Base-by-base conservation (phyloP, 768 basidiomycete species). In the Tulasnella sp. region DNA sequence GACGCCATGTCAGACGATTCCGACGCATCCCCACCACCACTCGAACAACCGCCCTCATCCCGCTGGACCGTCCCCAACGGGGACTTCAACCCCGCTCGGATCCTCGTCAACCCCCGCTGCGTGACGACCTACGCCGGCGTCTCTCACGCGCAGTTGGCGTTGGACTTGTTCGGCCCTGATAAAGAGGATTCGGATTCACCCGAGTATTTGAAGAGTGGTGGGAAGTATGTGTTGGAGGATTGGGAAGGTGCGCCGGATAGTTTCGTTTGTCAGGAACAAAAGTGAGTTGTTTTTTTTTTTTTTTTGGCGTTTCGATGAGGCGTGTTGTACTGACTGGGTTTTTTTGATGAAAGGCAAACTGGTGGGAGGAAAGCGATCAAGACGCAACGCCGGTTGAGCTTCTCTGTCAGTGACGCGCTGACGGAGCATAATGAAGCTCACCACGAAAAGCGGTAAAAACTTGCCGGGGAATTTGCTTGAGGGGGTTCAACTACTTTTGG, bases 71-170 rank as follows among this genome's bases (percentile, higher is more conserved):
- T 95, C 69, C 96, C 96, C 11, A 99, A 97, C 82, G 91, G 91
- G 22, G 91, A 90, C 11, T 97, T 96, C 83, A 85, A 88, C 9
- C 91, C 96, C 5, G 97, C 96, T 4, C 87, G 96, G 74, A 97
- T 99, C 80, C 83, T 99, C 79, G 91, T 99, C 75, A 99, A 99
- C 81, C 97, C 97, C 5, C 89, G 96, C 19, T 99, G 96, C 82
- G 93, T 97, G 72, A 99, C 97, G 42, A 99, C 97, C 29, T 99
- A 99, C 82, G 97, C 97, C 0, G 97, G 97, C 3, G 97, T 99
- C 4, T 93, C 91, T 78, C 97, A 99, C 83, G 94, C 96, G 29
- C 93, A 95, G 83, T 88, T 99, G 42, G 96, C 97, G n/a, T 83
- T 93, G 67, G 96, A 98, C 83, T 83, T 99, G 79, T 99, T 98